These are phyloP conservation scores for Coniochaeta prunicola DNA, from an alignment of 2,329 filamentous ascomycete genomes.

Conservation along the genomic window DNA sequence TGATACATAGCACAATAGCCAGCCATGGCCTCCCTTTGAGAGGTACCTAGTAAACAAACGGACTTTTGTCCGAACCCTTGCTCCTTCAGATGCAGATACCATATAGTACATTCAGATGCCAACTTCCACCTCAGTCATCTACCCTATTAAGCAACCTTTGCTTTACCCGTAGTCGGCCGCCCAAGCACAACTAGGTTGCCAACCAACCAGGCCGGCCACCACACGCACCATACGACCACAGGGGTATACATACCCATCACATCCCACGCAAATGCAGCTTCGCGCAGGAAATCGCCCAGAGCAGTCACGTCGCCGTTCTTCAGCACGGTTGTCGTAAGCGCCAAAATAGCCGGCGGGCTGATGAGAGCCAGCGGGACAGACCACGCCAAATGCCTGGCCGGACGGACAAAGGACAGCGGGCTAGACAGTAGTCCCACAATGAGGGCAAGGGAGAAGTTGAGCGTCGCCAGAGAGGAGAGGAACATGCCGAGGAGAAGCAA, in stretches of 20 bases:
- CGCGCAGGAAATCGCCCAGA: conserved; percentile 55
- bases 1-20: neutral
- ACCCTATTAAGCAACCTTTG: conserved; percentile 7
- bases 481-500: conserved; percentile 89
- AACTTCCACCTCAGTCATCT: neutral
- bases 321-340: conserved; percentile 34
- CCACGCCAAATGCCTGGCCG: conserved; percentile 32
- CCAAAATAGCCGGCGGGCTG: conserved; percentile 51
- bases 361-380: conserved; percentile 49
- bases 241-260: conserved; percentile 86
- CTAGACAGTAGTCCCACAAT: conserved; percentile 71
- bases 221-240: conserved; percentile 86
- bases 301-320: conserved; percentile 38
- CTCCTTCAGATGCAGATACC: neutral
- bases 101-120: neutral
- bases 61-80: neutral
- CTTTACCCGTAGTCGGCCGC: conserved; percentile 8
- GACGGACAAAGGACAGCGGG: conserved; percentile 68
- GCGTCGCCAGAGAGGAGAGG: conserved; percentile 82
- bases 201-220: conserved; percentile 88
- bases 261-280: conserved; percentile 81
- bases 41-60: neutral
- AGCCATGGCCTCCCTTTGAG: neutral
- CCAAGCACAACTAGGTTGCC: conserved; percentile 50
- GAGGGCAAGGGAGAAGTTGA: conserved; percentile 91